Conservation (phyloP, 1,139 yeast genomes). For the Kodamaea alishanica region DNA sequence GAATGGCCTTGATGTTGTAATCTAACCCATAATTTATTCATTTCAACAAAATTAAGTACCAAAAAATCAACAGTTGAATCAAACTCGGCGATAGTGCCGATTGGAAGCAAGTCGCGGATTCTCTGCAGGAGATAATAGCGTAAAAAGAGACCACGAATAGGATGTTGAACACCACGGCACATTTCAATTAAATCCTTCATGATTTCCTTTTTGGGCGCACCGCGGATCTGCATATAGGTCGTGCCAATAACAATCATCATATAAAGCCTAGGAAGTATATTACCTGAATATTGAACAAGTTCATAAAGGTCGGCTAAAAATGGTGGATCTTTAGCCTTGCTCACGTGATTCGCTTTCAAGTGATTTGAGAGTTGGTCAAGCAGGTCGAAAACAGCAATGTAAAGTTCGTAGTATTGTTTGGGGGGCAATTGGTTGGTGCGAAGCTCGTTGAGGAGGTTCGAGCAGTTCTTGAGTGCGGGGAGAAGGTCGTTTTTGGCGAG, state of each 20-base stretch:
- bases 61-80: slow-evolving; percentile 70
- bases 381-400: slow-evolving; percentile 82
- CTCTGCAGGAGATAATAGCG: slow-evolving; percentile 86
- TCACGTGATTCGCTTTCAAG: slow-evolving; percentile 62
- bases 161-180: slow-evolving; percentile 98
- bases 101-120: slow-evolving; percentile 68
- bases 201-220: slow-evolving; percentile 80
- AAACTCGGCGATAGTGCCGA: slow-evolving; percentile 42
- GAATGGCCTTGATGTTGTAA: slow-evolving; percentile 95
- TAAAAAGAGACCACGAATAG: slow-evolving; percentile 82
- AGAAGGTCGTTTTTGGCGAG: slow-evolving; percentile 68
- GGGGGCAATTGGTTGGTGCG: slow-evolving; percentile 77
- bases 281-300: slow-evolving; percentile 92
- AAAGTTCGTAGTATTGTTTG: slow-evolving; percentile 89
- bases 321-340: slow-evolving; percentile 36
- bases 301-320: slow-evolving; percentile 91
- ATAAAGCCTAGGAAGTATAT: slow-evolving; percentile 86
- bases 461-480: slow-evolving; percentile 87
- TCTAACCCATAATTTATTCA: slow-evolving; percentile 97
- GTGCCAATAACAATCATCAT: slow-evolving; percentile 95
- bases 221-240: slow-evolving; percentile 73
- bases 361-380: slow-evolving; percentile 65
- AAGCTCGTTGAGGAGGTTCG: slow-evolving; percentile 76
- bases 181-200: slow-evolving; percentile 96
- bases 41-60: slow-evolving; percentile 84